A percentile compares a stretch with the other conserved stretches of the same genome.
Evolutionary conservation across 257 asterid genomes (phyloP).

Genomic region (Leptodermis oblonga): DNA sequence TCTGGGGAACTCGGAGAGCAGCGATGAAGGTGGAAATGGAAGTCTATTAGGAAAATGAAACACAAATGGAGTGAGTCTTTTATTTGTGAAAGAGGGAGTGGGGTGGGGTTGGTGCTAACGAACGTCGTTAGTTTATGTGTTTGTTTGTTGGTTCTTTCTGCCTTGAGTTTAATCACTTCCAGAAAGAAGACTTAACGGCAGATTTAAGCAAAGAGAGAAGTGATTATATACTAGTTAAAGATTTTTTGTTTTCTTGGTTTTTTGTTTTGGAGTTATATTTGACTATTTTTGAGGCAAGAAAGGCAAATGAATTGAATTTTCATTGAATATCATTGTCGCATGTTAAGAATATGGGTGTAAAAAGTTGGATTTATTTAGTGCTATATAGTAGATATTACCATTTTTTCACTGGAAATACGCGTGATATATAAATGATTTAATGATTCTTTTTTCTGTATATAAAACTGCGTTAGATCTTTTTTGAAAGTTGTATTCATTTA

Average conservation of each 20-base stretch:
- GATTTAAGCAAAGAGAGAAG: slow-evolving; percentile 30
- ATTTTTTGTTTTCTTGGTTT: neutral
- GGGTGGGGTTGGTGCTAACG: slow-evolving; percentile 34
- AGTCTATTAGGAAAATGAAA: slow-evolving; percentile 31
- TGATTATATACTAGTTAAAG: neutral
- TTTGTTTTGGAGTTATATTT: neutral
- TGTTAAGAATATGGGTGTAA: slow-evolving; percentile 9
- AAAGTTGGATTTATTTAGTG: neutral
- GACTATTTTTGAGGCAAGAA: neutral
- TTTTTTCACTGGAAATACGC: neutral
- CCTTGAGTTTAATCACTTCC: neutral
- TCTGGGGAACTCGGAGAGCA: no score
- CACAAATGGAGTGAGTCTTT: slow-evolving; percentile 26
- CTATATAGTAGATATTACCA: no score
- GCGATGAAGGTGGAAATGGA: no score
- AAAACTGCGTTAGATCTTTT: neutral
- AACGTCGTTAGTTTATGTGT: slow-evolving; percentile 24
- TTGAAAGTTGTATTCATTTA: neutral
- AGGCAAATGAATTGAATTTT: neutral
- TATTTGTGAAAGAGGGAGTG: slow-evolving; percentile 23
- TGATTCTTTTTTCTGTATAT: no score
- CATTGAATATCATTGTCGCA: no score
- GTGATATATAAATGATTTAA: neutral
- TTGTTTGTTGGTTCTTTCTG: slow-evolving; percentile 11
- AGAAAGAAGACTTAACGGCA: slow-evolving; percentile 24